Conservation (phyloP, 345 rosid species). For the Rubroshorea leprosula region DNA sequence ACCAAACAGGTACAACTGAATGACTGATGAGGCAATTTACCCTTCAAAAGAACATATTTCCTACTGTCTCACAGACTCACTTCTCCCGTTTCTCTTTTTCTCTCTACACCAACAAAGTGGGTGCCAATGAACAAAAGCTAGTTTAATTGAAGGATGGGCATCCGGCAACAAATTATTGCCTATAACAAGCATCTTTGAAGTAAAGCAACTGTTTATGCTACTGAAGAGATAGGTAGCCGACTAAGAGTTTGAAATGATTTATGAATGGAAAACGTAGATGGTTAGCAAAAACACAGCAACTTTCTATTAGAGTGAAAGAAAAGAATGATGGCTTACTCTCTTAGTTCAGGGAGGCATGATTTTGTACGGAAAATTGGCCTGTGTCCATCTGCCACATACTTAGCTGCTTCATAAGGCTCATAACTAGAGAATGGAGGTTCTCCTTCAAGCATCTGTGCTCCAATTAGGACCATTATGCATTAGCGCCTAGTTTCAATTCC, state of each 20-base stretch:
- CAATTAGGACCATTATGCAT: conserved; percentile 14
- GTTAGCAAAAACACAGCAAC: conserved; percentile 1
- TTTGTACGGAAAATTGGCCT: conserved; percentile 76
- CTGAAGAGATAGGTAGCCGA: neutral
- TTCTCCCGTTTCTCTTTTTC: too few species aligned
- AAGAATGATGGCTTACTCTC: conserved; percentile 59
- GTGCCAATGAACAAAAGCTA: neutral
- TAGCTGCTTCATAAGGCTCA: conserved; percentile 97
- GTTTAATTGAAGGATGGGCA: neutral
- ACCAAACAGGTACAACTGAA: neutral
- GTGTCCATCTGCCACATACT: conserved; percentile 83
- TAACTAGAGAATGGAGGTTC: conserved; percentile 75
- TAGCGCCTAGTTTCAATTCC: conserved; percentile 14
- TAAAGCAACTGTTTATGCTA: neutral
- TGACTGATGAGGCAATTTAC: too few species aligned
- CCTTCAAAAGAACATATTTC: too few species aligned
- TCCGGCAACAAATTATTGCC: neutral
- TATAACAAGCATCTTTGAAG: neutral
- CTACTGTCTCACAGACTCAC: neutral
- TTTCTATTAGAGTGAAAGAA: conserved; percentile 1
- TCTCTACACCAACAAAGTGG: too few species aligned
- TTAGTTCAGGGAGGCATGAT: conserved; percentile 63
- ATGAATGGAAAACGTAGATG: neutral
- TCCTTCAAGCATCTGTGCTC: conserved; percentile 89
- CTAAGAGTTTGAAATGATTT: conserved; percentile 2